Base-by-base conservation (phyloP, 768 basidiomycete species). In the Lactifluus subvellereus region DNA sequence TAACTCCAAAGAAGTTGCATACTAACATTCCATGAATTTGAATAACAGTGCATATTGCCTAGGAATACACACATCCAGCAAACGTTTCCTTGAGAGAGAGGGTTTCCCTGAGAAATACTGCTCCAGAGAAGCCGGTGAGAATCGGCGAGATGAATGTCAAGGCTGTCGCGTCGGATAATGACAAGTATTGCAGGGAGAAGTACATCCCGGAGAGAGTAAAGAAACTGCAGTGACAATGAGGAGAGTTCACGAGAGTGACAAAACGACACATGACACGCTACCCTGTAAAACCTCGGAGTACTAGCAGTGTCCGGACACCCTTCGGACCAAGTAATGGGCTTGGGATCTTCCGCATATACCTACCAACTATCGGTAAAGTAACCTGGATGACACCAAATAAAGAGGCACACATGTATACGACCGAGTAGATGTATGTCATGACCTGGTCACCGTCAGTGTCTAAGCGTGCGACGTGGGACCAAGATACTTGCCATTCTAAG, bases 111-210 rank as follows among this genome's bases (percentile, higher is more conserved):
- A 89, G 73, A 16, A 88, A 76, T 1, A 88, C 66, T 13, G 82
- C 81, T 4, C 84, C 90, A 7, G 83, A 75, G 10, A 89, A 70
- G 0, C 84, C 84, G 1, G 84, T 87, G 49, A 78, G 77, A 56
- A 87, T 80, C 0, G 93, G 93, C 0, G 80, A 72, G 6, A 95
- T 76, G 75, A 93, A 94, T 0, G 85, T 84, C 52, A 96, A 75
- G 5, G 89, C 87, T 0, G 84, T 87, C 0, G 88, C 83, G 71
- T 94, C 92, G 0, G 87, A 87, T 0, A 94, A 77, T 0, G 88
- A 87, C 4, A 93, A 79, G 72, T 86, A 89, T 71, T 84, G 79
- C 10, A 92, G 74, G 1, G 88, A 83, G 68, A 82, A 87, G 71
- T 88, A 89, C 14, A 82, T 74, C 20, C 85, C 84, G 59, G 82